Evolutionary conservation across 805 yeast genomes (phyloP).

Genomic region (Lipomyces yamanashiensis): DNA sequence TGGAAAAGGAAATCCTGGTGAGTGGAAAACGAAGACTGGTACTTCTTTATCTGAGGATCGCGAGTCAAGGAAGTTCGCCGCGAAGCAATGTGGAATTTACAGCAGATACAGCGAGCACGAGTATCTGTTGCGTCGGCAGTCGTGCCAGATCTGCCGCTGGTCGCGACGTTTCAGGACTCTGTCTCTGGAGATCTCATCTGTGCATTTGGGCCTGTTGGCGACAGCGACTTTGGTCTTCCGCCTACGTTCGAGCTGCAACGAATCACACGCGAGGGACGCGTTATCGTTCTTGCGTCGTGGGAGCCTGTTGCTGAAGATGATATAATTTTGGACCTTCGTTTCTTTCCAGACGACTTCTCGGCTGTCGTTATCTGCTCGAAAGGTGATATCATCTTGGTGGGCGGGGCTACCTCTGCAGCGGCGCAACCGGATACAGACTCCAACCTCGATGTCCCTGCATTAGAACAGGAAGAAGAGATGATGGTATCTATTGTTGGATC

Average conservation of each 20-base stretch:
- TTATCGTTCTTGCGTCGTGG: slow-evolving; percentile 58
- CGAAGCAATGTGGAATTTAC: slow-evolving; percentile 28
- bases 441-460: slow-evolving; percentile 45
- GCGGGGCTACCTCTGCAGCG: slow-evolving; percentile 40
- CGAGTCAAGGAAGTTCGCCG: too few relatives aligned
- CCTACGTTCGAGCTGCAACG: slow-evolving; percentile 17
- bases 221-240: neutral
- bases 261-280: slow-evolving; percentile 48
- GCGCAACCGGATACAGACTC: slow-evolving; percentile 44
- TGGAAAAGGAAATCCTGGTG: neutral
- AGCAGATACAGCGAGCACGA: slow-evolving; percentile 30
- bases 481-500: slow-evolving; percentile 77
- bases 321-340: slow-evolving; percentile 22
- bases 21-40: neutral
- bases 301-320: slow-evolving; percentile 3
- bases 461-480: slow-evolving; percentile 53
- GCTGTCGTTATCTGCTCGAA: slow-evolving; percentile 59
- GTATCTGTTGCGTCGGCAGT: slow-evolving; percentile 58
- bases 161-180: slow-evolving; percentile 66
- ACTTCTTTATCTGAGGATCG: neutral
- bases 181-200: slow-evolving; percentile 74
- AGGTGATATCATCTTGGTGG: slow-evolving; percentile 67
- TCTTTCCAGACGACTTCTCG: slow-evolving; percentile 23
- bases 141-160: slow-evolving; percentile 66
- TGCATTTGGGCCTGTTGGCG: slow-evolving; percentile 51